Percentiles rank a stretch among this genome's conserved stretches.
These are phyloP conservation scores for Ocimum tenuiflorum DNA, from an alignment of 257 asterid genomes.

Conservation along the genomic window DNA sequence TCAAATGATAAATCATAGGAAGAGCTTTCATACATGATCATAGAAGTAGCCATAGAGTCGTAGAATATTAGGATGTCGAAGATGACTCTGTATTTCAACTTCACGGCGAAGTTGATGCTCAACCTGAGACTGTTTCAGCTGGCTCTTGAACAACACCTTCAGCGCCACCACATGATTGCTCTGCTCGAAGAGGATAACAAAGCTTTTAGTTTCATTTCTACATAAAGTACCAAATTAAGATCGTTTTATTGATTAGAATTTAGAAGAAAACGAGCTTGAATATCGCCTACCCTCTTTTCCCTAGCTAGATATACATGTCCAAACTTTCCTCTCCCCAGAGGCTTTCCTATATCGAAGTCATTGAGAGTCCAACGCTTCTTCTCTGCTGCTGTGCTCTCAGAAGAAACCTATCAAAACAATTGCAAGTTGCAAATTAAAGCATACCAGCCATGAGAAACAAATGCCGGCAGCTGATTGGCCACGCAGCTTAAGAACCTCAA, in stretches of 20 bases:
- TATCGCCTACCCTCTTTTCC: conserved; percentile 59
- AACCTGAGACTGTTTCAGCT: conserved; percentile 80
- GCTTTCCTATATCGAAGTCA: conserved; percentile 83
- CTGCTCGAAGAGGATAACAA: conserved; percentile 30
- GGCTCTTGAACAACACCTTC: conserved; percentile 80
- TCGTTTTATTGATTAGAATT: no score
- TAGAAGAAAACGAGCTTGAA: neutral
- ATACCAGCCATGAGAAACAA: neutral
- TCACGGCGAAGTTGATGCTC: conserved; percentile 97
- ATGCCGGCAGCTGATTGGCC: neutral
- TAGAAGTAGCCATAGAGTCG: conserved; percentile 88
- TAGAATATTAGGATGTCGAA: conserved; percentile 83
- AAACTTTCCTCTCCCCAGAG: conserved; percentile 89
- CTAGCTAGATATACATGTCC: conserved; percentile 85
- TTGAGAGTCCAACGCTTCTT: conserved; percentile 68
- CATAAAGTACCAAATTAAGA: neutral
- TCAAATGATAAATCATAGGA: neutral
- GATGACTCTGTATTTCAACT: conserved; percentile 93
- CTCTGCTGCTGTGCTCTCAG: conserved; percentile 48
- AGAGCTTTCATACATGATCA: conserved; percentile 53
- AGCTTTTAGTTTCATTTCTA: neutral
- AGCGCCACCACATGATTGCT: conserved; percentile 88
- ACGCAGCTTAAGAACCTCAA: neutral
- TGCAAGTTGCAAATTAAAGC: neutral
- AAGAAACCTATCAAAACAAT: conserved; percentile 33